Evolutionary conservation across 306 rosid genomes (phyloP).

Genomic region (Urtica urens): DNA sequence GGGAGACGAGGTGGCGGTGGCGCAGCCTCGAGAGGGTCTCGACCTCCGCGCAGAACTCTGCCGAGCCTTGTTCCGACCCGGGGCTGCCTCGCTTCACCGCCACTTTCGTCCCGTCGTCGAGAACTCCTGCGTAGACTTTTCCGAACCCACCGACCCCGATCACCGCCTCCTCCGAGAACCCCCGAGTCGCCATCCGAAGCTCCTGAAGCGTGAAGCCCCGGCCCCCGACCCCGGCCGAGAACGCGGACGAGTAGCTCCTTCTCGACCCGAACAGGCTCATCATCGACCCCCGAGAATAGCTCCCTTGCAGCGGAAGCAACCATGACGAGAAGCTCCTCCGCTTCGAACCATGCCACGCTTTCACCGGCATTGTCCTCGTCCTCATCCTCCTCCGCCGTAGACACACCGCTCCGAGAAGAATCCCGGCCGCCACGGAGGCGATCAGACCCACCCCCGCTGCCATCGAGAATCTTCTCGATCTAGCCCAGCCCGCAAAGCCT

Average conservation of each 20-base stretch:
- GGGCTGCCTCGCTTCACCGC: constrained; percentile 67
- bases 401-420: constrained; percentile 23
- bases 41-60: constrained; percentile 69
- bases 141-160: constrained; percentile 91
- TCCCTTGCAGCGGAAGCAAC: constrained; percentile 44
- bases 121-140: constrained; percentile 57
- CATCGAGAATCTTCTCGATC: constrained; percentile 25
- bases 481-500: constrained; percentile 19
- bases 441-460: constrained; percentile 39
- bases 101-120: constrained; percentile 54
- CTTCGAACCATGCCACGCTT: constrained; percentile 40
- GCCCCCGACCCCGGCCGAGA: constrained; percentile 28
- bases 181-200: constrained; percentile 44
- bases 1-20: constrained; percentile 77
- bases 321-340: constrained; percentile 43
- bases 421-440: constrained; percentile 16
- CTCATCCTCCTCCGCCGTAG: constrained; percentile 39
- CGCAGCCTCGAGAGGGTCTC: constrained; percentile 74
- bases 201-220: constrained; percentile 39
- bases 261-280: constrained; percentile 15
- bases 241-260: constrained; percentile 25
- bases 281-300: not conserved
- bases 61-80: constrained; percentile 67
- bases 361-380: too few relatives aligned
- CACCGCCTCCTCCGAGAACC: constrained; percentile 50